Evolutionary conservation across 2,329 filamentous ascomycete genomes (phyloP).

Genomic region (Alternaria sp.): DNA sequence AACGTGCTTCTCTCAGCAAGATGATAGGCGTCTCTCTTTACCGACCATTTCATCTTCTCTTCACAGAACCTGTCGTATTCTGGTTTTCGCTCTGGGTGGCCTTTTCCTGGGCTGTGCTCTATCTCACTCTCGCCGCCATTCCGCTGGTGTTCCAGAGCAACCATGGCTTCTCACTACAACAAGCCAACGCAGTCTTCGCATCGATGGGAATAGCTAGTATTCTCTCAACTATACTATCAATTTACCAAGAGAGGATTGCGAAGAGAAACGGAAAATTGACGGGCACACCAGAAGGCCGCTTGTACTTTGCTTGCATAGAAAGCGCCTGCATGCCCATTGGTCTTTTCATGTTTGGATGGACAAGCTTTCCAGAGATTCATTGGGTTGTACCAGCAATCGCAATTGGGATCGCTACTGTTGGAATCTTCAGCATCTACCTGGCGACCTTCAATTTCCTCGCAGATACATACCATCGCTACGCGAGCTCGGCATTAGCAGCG

Average conservation of each 20-base stretch:
- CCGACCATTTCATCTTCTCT: conserved; percentile 78
- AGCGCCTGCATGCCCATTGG: conserved; percentile 79
- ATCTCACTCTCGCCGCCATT: conserved; percentile 82
- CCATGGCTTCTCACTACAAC: conserved; percentile 72
- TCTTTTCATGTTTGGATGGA: conserved; percentile 82
- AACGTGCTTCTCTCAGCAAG: conserved; percentile 70
- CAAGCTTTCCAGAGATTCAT: conserved; percentile 66
- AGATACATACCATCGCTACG: conserved; percentile 85
- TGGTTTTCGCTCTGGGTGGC: conserved; percentile 90
- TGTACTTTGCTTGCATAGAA: conserved; percentile 85
- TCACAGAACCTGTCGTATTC: conserved; percentile 81
- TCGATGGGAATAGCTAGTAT: conserved; percentile 73
- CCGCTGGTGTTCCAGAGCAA: conserved; percentile 76
- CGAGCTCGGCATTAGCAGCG: conserved; percentile 83
- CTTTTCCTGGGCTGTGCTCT: conserved; percentile 89
- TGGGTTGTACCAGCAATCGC: conserved; percentile 78
- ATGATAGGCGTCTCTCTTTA: conserved; percentile 79
- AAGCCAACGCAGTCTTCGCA: conserved; percentile 76
- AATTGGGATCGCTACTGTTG: conserved; percentile 80
- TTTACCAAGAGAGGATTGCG: conserved; percentile 75
- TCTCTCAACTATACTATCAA: conserved; percentile 72
- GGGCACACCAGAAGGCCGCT: conserved; percentile 71
- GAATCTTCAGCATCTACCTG: conserved; percentile 77
- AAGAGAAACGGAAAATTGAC: conserved; percentile 54
- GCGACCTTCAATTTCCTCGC: conserved; percentile 93